phyloP scores from a whole-genome alignment of 345 rosid species.

The sweet orange (Citrus sinensis) region DVS_A1.0 CM039169.1:4718001-4718500 shows the following conservation, averaged over 20 bases:
- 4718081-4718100: slow-evolving; percentile 39
- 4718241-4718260: slow-evolving; percentile 38
- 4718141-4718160: neutral
- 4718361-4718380: neutral
- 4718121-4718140: neutral
- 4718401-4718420: neutral
- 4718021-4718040: slow-evolving; percentile 7
- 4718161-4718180: neutral
- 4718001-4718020: slow-evolving; percentile 20
- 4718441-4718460: neutral
- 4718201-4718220: slow-evolving; percentile 18
- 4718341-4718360: slow-evolving; percentile 3
- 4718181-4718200: neutral
- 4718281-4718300: slow-evolving; percentile 94
- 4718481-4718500: neutral
- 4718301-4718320: slow-evolving; percentile 87
- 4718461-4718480: neutral
- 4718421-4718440: neutral
- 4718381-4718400: neutral
- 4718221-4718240: slow-evolving; percentile 38
- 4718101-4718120: neutral
- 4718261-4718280: slow-evolving; percentile 69
- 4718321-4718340: slow-evolving; percentile 11
- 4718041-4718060: slow-evolving; percentile 12
- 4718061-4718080: slow-evolving; percentile 38